These are phyloP conservation scores for Bipolaris victoriae DNA, from an alignment of 2,329 filamentous ascomycete genomes.

Conservation along the genomic window DNA sequence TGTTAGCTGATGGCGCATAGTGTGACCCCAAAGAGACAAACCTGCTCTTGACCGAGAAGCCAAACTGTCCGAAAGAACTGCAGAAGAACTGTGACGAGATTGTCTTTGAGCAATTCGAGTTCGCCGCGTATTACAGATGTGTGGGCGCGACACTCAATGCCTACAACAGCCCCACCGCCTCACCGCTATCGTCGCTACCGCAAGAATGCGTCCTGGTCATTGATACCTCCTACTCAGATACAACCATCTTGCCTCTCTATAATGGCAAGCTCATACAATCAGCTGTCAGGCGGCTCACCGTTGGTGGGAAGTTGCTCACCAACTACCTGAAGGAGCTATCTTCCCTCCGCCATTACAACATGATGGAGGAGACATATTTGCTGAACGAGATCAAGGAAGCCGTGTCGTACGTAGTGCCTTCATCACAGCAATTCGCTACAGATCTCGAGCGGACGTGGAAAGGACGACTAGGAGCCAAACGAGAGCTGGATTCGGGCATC, in stretches of 20 bases:
- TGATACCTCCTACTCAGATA: slow-evolving; percentile 92
- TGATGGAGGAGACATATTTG: slow-evolving; percentile 90
- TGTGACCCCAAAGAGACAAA: slow-evolving; percentile 84
- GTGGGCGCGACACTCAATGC: slow-evolving; percentile 77
- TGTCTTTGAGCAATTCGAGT: slow-evolving; percentile 96
- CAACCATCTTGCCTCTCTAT: slow-evolving; percentile 85
- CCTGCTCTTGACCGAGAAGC: slow-evolving; percentile 82
- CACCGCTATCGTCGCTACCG: slow-evolving; percentile 58
- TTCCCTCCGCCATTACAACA: slow-evolving; percentile 90
- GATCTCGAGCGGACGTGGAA: slow-evolving; percentile 89
- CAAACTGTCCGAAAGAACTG: slow-evolving; percentile 79
- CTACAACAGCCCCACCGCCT: slow-evolving; percentile 65
- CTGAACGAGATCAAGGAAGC: slow-evolving; percentile 97
- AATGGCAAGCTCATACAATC: slow-evolving; percentile 79
- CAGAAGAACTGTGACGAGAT: slow-evolving; percentile 95
- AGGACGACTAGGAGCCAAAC: slow-evolving; percentile 61
- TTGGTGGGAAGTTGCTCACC: slow-evolving; percentile 91
- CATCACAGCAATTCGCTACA: slow-evolving; percentile 64
- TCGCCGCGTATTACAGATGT: slow-evolving; percentile 81
- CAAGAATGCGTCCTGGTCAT: slow-evolving; percentile 85
- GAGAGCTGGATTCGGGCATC: slow-evolving; percentile 60
- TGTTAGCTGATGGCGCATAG: slow-evolving; percentile 33
- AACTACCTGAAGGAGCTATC: slow-evolving; percentile 91
- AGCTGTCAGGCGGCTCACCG: slow-evolving; percentile 81
- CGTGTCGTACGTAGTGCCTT: slow-evolving; percentile 78